Evolutionary conservation across 345 rosid genomes (phyloP).

Genomic region (Rhodamnia rubescens): DNA sequence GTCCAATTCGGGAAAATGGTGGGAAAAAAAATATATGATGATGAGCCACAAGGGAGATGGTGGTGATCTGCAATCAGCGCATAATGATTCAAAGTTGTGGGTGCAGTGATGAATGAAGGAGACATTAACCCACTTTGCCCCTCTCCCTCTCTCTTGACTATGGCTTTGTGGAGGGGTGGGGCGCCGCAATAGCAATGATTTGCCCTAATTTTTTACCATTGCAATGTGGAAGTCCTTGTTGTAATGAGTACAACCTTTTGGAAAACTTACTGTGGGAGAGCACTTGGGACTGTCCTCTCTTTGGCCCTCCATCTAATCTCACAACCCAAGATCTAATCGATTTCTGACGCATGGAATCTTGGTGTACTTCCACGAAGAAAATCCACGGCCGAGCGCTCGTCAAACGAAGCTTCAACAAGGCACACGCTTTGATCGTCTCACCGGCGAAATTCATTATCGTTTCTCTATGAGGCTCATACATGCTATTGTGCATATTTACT

Average conservation of each 20-base stretch:
- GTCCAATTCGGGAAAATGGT: neutral
- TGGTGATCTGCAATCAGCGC: neutral
- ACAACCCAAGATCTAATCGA: neutral
- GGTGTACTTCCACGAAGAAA: neutral
- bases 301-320: neutral
- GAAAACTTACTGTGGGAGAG: neutral
- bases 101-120: neutral
- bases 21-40: neutral
- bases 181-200: neutral
- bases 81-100: neutral
- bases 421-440: neutral
- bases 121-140: neutral
- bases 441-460: neutral
- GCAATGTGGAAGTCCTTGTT: neutral
- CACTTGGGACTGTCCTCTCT: neutral
- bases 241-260: neutral
- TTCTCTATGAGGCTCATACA: neutral
- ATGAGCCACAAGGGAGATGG: neutral
- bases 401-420: neutral
- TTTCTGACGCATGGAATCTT: neutral
- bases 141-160: neutral
- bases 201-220: neutral
- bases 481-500: neutral
- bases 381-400: neutral
- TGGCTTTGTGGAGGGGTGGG: neutral